Percentiles rank a stretch among this genome's conserved stretches.
phyloP scores from a whole-genome alignment of 306 rosid species.

The Vigna radiata region DNA sequence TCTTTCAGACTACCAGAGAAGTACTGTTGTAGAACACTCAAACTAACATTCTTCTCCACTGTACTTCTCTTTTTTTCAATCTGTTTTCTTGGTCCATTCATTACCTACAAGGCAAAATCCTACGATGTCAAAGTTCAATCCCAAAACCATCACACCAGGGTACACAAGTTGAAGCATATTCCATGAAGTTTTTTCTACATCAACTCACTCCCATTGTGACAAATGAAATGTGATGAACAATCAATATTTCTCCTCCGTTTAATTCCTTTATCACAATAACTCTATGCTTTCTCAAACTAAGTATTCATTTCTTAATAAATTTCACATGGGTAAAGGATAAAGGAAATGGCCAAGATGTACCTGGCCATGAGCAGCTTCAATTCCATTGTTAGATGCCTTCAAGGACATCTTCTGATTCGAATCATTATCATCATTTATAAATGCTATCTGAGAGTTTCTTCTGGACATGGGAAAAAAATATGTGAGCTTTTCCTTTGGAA shows the following conservation, averaged over 20 bases:
- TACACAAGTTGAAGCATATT: conserved; percentile 20
- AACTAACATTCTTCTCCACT: conserved; percentile 85
- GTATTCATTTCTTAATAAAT: conserved; percentile 26
- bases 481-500: conserved; percentile 47
- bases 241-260: not conserved
- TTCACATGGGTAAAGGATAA: conserved; percentile 8
- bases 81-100: conserved; percentile 64
- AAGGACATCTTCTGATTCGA: conserved; percentile 47
- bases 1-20: conserved; percentile 98
- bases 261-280: conserved; percentile 20
- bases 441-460: conserved; percentile 55
- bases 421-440: conserved; percentile 51
- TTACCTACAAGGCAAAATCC: conserved; percentile 53
- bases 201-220: not conserved
- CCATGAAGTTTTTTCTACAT: not conserved
- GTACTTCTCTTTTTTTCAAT: conserved; percentile 78
- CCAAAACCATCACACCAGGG: conserved; percentile 15
- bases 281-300: conserved; percentile 56
- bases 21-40: conserved; percentile 88
- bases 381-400: conserved; percentile 53
- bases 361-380: conserved; percentile 55
- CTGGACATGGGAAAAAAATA: conserved; percentile 44
- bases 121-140: conserved; percentile 29
- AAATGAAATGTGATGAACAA: conserved; percentile 17
- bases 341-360: conserved; percentile 45